Base-by-base conservation (phyloP, 1,284 basidiomycete species). In the Ustilago trichophora region DNA sequence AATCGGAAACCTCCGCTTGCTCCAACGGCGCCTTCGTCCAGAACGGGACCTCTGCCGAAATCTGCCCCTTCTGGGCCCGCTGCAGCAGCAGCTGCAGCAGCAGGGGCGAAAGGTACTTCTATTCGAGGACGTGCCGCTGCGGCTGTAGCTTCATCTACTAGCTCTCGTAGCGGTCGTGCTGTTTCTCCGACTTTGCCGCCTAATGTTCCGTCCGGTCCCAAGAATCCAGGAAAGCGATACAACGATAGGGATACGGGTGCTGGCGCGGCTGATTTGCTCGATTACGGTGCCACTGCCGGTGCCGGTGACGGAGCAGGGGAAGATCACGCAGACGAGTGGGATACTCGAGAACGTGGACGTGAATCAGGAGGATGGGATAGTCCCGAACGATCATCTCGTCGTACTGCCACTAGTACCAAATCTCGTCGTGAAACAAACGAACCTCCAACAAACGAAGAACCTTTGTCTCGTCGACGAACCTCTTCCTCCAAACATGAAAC, bases 241-340 rank as follows among this genome's bases (percentile, higher is more conserved):
- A 79, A 72, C 29, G 78, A 80, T 41, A 70, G 78, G 9, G 78
- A 80, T 21, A 73, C 59, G 10, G 73, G 70, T 6, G 42, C 60
- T 6, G 76, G 76, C n/a, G 63, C 58, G 1, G 71, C 58, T 12
- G 78, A 78, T 22, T 44, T 58, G 16, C 73, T 80, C 33, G 77
- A 80, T 54, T 80, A 80, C 40, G 78, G 78, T 16, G 72, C 67
- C 8, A 52, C 53, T n/a, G 51, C 41, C 18, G 60, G 55, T 6
- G 58, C 58, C 13, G 57, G 46, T 7, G 57, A 49, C 5, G 68
- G 46, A 11, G 48, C n/a, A n/a, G n/a, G 34, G 16, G 42, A 35
- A 5, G 41, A 42, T 8, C 26, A 40, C 15, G 55, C 41, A 11
- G 51, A 60, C 9, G 68, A 66, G 10, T 40, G 59, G 34, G 48